phyloP scores from a whole-genome alignment of 1,139 yeast species.

The Suhomyces panamericanus region DNA sequence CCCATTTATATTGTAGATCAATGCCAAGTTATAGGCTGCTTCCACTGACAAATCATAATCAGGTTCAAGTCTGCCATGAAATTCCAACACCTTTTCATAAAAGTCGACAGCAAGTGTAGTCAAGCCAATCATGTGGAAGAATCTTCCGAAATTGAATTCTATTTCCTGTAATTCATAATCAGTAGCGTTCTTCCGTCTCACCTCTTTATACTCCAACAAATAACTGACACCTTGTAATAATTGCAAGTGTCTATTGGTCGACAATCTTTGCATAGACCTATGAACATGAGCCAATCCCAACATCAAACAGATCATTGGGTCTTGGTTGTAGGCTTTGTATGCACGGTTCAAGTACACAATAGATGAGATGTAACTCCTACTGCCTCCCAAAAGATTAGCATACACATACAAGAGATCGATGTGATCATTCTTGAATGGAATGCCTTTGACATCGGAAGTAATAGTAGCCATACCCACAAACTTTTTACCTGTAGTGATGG shows the following conservation, averaged over 20 bases:
- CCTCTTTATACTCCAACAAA: slow-evolving; percentile 65
- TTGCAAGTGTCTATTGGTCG: slow-evolving; percentile 83
- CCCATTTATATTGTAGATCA: slow-evolving; percentile 76
- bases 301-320: slow-evolving; percentile 75
- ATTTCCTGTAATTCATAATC: slow-evolving; percentile 71
- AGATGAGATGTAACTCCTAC: slow-evolving; percentile 79
- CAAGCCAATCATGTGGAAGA: slow-evolving; percentile 81
- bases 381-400: slow-evolving; percentile 77
- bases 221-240: slow-evolving; percentile 83
- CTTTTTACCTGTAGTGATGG: slow-evolving; percentile 49
- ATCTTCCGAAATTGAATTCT: slow-evolving; percentile 78
- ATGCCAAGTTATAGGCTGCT: slow-evolving; percentile 81
- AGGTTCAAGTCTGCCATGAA: slow-evolving; percentile 28
- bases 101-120: slow-evolving; percentile 68
- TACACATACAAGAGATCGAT: slow-evolving; percentile 76
- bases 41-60: slow-evolving; percentile 63
- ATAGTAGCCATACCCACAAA: slow-evolving; percentile 81
- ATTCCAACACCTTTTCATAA: slow-evolving; percentile 63
- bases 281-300: slow-evolving; percentile 85
- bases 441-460: slow-evolving; percentile 43
- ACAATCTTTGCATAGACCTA: slow-evolving; percentile 87
- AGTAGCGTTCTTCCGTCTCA: slow-evolving; percentile 38
- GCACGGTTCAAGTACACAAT: slow-evolving; percentile 65
- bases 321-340: slow-evolving; percentile 62
- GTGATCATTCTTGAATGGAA: slow-evolving; percentile 51